A percentile compares a stretch with the other conserved stretches of the same genome.
Evolutionary conservation across 2,329 filamentous ascomycete genomes (phyloP).

Genomic region (Trichophyton simii): DNA sequence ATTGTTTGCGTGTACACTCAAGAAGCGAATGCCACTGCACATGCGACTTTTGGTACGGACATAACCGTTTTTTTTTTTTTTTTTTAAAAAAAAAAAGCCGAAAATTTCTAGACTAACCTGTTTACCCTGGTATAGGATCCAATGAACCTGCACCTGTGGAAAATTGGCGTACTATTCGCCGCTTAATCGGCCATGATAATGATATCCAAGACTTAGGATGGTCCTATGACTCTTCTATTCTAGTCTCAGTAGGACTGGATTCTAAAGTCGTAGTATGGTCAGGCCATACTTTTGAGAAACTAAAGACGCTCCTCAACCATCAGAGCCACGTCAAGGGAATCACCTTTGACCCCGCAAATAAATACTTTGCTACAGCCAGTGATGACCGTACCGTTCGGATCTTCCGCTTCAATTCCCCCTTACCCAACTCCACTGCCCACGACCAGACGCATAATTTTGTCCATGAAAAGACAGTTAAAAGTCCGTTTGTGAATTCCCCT

Average conservation of each 20-base stretch:
- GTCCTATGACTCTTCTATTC: constrained; percentile 88
- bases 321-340: constrained; percentile 98
- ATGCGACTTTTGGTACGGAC: constrained; percentile 61
- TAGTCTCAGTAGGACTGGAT: constrained; percentile 91
- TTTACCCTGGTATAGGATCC: constrained; percentile 41
- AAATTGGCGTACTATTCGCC: constrained; percentile 93
- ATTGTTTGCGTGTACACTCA: constrained; percentile 95
- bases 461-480: constrained; percentile 77
- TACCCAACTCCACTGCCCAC: constrained; percentile 81
- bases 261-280: constrained; percentile 99
- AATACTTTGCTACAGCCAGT: constrained; percentile 96
- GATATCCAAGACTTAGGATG: constrained; percentile 96
- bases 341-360: constrained; percentile 96
- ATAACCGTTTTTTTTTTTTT: background rate
- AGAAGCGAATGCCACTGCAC: constrained; percentile 65
- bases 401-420: constrained; percentile 83
- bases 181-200: constrained; percentile 92
- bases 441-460: constrained; percentile 96
- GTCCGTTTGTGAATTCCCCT: constrained; percentile 80
- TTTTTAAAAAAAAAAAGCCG: no score
- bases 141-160: constrained; percentile 88
- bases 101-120: background rate
- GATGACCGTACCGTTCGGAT: constrained; percentile 96
- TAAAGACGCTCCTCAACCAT: constrained; percentile 85
- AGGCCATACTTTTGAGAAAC: constrained; percentile 91